Evolutionary conservation across 495 filamentous ascomycete species (phyloP), one percentile per base, ranked within the genome.

Genomic region (Tuber brumale): DNA sequence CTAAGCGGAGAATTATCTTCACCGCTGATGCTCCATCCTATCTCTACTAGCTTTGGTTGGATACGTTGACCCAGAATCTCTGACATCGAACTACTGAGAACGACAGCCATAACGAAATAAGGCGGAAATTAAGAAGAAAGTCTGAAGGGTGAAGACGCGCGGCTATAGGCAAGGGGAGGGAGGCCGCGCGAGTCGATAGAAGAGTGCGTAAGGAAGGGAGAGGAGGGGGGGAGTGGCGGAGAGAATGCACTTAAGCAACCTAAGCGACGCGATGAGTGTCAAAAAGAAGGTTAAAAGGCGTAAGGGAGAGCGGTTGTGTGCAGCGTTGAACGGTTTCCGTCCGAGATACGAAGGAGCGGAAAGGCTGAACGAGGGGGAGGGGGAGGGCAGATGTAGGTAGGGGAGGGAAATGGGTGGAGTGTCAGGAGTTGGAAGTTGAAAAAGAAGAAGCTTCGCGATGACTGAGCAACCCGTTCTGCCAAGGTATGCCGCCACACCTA

Each of bases 21-120:
- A 75, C 90, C 91, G 66, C 91, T 92, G 69, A 91, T 89, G 69
- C 89, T 92, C 95, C 95, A 97, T 75, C 94, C 94, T 75, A 94
- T 91, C 84, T 99, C 95, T n/a, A 94, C 90, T 79, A 99, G 85
- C 85, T 97, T 97, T n/a, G 92, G 91, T 83, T 95, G 92, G 72
- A 97, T 92, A 61, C 88, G 91, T 84, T 86, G 86, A 81, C 90
- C 92, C 69, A 99, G 88, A 45, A 93, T 91, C 75, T 92, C 89
- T 76, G 94, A 94, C 74, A 98, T 86, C 35, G 94, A 92, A 82
- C 92, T 92, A 77, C 89, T 90, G 72, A 91, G 87, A 70, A 87
- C 84, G 79, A 92, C 88, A 75, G 92, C 86, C 93, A 95, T 95
- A 72, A 76, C 43, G 72, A 61, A 45, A 72, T 70, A 43, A 21